phyloP scores from a whole-genome alignment of 2,329 filamentous ascomycete species.

The Drechmeria coniospora region DNA sequence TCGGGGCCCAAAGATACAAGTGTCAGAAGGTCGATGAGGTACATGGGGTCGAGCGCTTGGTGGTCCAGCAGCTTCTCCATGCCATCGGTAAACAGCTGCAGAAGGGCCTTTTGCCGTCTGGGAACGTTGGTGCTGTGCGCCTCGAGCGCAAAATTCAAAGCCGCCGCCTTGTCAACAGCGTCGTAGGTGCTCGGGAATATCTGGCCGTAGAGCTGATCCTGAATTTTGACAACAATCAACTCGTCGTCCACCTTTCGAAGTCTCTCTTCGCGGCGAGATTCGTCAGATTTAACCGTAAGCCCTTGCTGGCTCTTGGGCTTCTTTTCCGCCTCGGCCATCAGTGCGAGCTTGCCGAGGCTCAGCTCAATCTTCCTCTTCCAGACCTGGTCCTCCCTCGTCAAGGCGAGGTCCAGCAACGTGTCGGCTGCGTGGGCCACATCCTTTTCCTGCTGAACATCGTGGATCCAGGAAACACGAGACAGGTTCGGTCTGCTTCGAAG shows the following conservation, averaged over 20 bases:
- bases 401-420: slow-evolving; percentile 54
- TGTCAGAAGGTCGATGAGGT: slow-evolving; percentile 63
- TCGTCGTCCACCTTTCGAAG: slow-evolving; percentile 44
- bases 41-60: slow-evolving; percentile 50
- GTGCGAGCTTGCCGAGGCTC: slow-evolving; percentile 70
- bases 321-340: slow-evolving; percentile 44
- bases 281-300: slow-evolving; percentile 22
- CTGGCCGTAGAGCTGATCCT: slow-evolving; percentile 60
- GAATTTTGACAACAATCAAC: slow-evolving; percentile 58
- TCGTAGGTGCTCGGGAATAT: slow-evolving; percentile 51
- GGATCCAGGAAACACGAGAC: slow-evolving; percentile 83
- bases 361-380: slow-evolving; percentile 93
- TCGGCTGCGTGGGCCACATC: slow-evolving; percentile 60
- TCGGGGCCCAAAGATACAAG: slow-evolving; percentile 41
- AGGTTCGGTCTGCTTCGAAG: slow-evolving; percentile 56
- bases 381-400: slow-evolving; percentile 57
- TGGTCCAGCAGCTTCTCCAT: slow-evolving; percentile 57
- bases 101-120: slow-evolving; percentile 48
- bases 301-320: slow-evolving; percentile 10
- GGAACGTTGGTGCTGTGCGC: slow-evolving; percentile 42
- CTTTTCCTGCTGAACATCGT: slow-evolving; percentile 65
- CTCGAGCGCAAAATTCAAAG: slow-evolving; percentile 60
- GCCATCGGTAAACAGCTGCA: slow-evolving; percentile 53
- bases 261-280: slow-evolving; percentile 23
- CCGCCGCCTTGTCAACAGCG: slow-evolving; percentile 68